phyloP scores from a whole-genome alignment of 768 basidiomycete species.

The Coprinopsis sp. region DNA sequence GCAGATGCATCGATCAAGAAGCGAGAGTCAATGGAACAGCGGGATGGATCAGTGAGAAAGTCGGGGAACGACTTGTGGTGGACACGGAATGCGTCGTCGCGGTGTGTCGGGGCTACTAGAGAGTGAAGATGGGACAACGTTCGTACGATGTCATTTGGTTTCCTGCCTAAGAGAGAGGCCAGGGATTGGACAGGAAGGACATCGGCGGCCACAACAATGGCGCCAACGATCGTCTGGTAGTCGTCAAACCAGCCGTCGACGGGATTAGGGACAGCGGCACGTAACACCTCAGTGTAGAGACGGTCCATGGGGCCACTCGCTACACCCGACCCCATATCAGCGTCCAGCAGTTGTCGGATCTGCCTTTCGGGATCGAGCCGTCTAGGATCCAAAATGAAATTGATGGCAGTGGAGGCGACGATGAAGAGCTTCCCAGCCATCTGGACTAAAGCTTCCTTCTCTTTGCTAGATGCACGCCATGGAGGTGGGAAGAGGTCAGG shows the following conservation, averaged over 20 bases:
- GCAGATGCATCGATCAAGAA: not conserved
- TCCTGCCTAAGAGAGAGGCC: not conserved
- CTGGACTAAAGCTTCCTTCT: too few relatives aligned
- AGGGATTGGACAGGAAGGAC: not conserved
- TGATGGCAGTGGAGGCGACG: too few relatives aligned
- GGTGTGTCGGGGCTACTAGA: not conserved
- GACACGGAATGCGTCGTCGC: not conserved
- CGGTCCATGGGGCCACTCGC: not conserved
- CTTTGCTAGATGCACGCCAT: too few relatives aligned
- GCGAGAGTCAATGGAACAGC: not conserved
- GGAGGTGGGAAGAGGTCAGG: too few relatives aligned
- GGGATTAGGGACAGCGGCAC: not conserved
- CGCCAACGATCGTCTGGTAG: not conserved
- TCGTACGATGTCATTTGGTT: not conserved
- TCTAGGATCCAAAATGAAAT: too few relatives aligned
- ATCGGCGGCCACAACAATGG: not conserved
- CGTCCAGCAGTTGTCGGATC: too few relatives aligned
- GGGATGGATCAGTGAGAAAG: not conserved
- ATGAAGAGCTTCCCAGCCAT: too few relatives aligned
- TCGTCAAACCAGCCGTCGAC: not conserved
- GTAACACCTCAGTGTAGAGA: not conserved
- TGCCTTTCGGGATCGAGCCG: too few relatives aligned
- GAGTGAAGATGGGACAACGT: not conserved
- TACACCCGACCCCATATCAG: too few relatives aligned
- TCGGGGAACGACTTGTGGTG: constrained; percentile 7